Evolutionary conservation across 768 basidiomycete species (phyloP).

Genomic region (Rhizopogon vulgaris): DNA sequence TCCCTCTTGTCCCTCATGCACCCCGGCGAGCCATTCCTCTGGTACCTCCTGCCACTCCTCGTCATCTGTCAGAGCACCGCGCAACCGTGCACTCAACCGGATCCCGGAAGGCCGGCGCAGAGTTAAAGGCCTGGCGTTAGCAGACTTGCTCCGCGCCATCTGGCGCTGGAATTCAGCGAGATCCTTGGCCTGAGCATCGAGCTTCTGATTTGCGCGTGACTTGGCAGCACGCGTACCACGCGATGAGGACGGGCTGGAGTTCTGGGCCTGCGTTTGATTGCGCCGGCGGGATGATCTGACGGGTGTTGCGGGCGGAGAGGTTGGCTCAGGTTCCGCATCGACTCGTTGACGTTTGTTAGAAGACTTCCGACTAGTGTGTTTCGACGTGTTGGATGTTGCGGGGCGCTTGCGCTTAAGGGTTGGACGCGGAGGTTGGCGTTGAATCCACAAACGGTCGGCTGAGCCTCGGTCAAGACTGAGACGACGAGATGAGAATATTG

Average conservation of each 20-base stretch:
- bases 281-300: conserved; percentile 11
- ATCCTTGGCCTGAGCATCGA: conserved; percentile 65
- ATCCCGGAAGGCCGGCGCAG: conserved; percentile 43
- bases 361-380: conserved; percentile 14
- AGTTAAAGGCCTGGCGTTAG: conserved; percentile 9
- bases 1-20: conserved; percentile 12
- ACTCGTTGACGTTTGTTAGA: conserved; percentile 22
- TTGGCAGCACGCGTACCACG: conserved; percentile 62
- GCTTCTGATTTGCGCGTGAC: conserved; percentile 60
- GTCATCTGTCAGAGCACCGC: conserved; percentile 47
- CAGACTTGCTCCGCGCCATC: conserved; percentile 12
- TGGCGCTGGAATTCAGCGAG: conserved; percentile 57
- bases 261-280: conserved; percentile 2
- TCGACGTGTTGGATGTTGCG: conserved; percentile 23
- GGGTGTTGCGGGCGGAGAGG: conserved; percentile 5
- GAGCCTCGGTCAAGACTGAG: neutral
- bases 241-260: conserved; percentile 21
- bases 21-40: conserved; percentile 53
- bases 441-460: conserved; percentile 86
- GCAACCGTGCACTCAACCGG: conserved; percentile 58
- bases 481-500: neutral
- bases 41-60: conserved; percentile 77
- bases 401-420: conserved; percentile 38
- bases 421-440: conserved; percentile 56
- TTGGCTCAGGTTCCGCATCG: conserved; percentile 1